Conservation (phyloP, 2,329 filamentous ascomycete genomes). For the Plenodomus biglobosus region DNA sequence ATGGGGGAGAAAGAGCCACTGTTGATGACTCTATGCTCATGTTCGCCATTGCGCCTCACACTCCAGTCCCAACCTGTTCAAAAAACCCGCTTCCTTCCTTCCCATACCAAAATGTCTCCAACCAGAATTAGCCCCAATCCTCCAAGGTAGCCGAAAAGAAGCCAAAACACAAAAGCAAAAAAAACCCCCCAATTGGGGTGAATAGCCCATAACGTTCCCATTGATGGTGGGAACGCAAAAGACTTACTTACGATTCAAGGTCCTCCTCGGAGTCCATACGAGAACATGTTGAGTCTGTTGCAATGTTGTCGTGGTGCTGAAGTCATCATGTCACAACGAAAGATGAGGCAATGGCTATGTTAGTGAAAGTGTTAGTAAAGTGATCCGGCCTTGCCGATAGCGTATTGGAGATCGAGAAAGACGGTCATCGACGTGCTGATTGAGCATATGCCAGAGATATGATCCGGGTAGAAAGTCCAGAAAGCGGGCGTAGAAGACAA, state of each 20-base stretch:
- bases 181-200: no score
- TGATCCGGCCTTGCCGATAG: not conserved
- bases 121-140: no score
- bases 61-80: not conserved
- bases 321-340: not conserved
- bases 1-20: not conserved
- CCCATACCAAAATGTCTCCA: no score
- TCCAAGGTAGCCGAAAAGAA: no score
- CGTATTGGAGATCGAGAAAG: not conserved
- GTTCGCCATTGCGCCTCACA: not conserved
- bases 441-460: not conserved
- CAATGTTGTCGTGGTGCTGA: not conserved
- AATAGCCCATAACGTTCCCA: no score
- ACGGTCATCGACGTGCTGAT: not conserved
- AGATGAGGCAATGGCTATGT: not conserved
- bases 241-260: not conserved
- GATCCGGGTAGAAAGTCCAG: not conserved
- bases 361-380: not conserved
- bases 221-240: no score
- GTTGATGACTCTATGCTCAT: no score
- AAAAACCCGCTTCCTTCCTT: no score
- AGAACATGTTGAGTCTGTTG: not conserved
- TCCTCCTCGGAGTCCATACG: not conserved
- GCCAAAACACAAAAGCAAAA: no score
- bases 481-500: slow-evolving; percentile 1